Evolutionary conservation across 78 protist species (phyloP).

Genomic region (Dictyostelium capitatum): DNA sequence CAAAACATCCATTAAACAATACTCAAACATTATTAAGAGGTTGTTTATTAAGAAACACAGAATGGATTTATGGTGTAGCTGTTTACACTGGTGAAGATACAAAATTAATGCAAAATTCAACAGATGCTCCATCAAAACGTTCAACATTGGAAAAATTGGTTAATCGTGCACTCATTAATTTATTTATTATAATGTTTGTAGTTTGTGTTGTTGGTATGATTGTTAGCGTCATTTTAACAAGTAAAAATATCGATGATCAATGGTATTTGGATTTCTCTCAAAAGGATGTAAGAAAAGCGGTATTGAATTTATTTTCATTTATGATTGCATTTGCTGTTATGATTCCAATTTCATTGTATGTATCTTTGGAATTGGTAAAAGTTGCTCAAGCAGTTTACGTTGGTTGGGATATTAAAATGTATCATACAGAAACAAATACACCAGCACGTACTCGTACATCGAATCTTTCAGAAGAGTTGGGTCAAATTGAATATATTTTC

Average conservation of each 20-base stretch:
- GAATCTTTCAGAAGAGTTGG: slow-evolving; percentile 78
- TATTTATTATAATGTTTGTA: slow-evolving; percentile 64
- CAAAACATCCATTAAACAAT: slow-evolving; percentile 48
- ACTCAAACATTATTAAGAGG: slow-evolving; percentile 70
- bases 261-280: slow-evolving; percentile 61
- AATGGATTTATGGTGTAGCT: slow-evolving; percentile 85
- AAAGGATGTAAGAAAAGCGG: slow-evolving; percentile 10
- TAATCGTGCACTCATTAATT: slow-evolving; percentile 78
- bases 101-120: slow-evolving; percentile 85
- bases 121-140: slow-evolving; percentile 82
- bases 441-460: slow-evolving; percentile 74
- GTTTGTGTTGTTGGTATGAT: slow-evolving; percentile 49
- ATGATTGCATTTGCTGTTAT: slow-evolving; percentile 90
- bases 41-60: slow-evolving; percentile 86
- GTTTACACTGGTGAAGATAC: slow-evolving; percentile 95
- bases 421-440: slow-evolving; percentile 37
- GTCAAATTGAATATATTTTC: slow-evolving; percentile 84
- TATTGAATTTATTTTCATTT: slow-evolving; percentile 83
- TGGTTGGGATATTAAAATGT: slow-evolving; percentile 70
- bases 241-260: neutral
- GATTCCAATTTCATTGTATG: slow-evolving; percentile 85
- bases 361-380: slow-evolving; percentile 78
- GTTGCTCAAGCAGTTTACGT: slow-evolving; percentile 66
- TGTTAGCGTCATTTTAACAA: slow-evolving; percentile 33
- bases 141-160: slow-evolving; percentile 78